Evolutionary conservation across 495 filamentous ascomycete species (phyloP).

Genomic region (Daldinia childiae): DNA sequence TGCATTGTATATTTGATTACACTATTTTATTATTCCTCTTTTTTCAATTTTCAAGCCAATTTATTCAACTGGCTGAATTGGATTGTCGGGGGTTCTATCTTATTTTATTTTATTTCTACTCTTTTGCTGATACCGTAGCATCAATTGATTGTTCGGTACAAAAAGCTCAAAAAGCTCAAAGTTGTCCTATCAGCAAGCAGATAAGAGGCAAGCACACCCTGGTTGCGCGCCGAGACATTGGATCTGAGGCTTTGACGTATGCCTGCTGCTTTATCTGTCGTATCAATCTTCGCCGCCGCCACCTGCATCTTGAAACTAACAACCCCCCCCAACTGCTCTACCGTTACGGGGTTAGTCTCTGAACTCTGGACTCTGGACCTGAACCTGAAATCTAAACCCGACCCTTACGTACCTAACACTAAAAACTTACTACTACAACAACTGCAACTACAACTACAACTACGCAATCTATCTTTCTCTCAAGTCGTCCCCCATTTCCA

Average conservation of each 20-base stretch:
- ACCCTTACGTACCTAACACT: not conserved
- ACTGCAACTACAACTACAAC: not conserved
- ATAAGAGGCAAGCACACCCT: conserved; percentile 21
- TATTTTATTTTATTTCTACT: not conserved
- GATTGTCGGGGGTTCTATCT: not conserved
- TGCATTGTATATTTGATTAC: conserved; percentile 2
- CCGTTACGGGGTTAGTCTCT: not conserved
- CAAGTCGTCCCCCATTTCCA: not conserved
- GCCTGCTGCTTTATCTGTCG: conserved; percentile 14
- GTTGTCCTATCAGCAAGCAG: conserved; percentile 20
- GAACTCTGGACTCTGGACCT: not conserved
- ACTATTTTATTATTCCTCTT: not conserved
- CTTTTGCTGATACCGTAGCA: not conserved
- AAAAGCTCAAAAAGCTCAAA: conserved; percentile 27
- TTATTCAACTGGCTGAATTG: not conserved
- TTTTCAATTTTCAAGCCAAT: not conserved
- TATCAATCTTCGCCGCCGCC: conserved; percentile 41
- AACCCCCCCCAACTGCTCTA: conserved; percentile 13
- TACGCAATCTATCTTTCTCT: not conserved
- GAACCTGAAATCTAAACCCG: not conserved
- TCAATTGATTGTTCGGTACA: conserved; percentile 6
- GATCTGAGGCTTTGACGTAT: conserved; percentile 39
- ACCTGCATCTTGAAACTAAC: conserved; percentile 33
- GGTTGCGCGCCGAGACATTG: conserved; percentile 30
- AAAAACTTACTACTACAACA: not conserved